Base-by-base conservation (phyloP, 2,329 filamentous ascomycete genomes). In the Pyrenochaeta sp. region DNA sequence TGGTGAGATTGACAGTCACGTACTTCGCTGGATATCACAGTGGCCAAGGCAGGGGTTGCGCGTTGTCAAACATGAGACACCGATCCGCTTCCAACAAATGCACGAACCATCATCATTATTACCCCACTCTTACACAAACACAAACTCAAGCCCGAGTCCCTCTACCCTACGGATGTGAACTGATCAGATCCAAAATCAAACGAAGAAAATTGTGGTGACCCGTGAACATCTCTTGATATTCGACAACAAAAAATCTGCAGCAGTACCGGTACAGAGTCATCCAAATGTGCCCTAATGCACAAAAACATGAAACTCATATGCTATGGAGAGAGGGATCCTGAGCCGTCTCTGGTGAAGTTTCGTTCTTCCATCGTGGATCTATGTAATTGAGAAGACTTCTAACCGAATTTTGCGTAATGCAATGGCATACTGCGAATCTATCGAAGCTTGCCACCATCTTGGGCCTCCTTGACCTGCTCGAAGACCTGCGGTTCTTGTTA, bases 401-500 rank as follows among this genome's bases (percentile, higher is more conserved):
- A 21, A 27, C 27, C 17, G 13, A 5, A 8, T 29, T 29, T 22
- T 28, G 27, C 41, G 35, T 23, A 21, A 20, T 6, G 22, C 15
- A 19, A 26, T 21, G 32, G 42, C 37, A 41, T 20, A 29, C 13
- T 24, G 35, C 47, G 50, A 53, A 41, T 51, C 55, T 66, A 69
- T 54, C 61, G 58, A 39, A 71, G 48, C 49, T 68, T 74, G 47
- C 76, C 76, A 22, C 71, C 69, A n/a, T 71, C 67, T 49, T 77
- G 74, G 21, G 76, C 76, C 52, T 79, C 88, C 74, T 85, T 90
- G 65, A 97, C 93, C 77, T 96, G 92, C 63, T 97, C 94, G 74
- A 97, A 97, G 43, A 97, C 84, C 84, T 87, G 59, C 28, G 7
- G n/a, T n/a, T 7, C 22, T 39, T 44, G 57, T 77, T 69, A 75